Evolutionary conservation across 495 filamentous ascomycete genomes (phyloP), one percentile per base, ranked within the genome.

Genomic region (Penicillium cosmopolitanum): DNA sequence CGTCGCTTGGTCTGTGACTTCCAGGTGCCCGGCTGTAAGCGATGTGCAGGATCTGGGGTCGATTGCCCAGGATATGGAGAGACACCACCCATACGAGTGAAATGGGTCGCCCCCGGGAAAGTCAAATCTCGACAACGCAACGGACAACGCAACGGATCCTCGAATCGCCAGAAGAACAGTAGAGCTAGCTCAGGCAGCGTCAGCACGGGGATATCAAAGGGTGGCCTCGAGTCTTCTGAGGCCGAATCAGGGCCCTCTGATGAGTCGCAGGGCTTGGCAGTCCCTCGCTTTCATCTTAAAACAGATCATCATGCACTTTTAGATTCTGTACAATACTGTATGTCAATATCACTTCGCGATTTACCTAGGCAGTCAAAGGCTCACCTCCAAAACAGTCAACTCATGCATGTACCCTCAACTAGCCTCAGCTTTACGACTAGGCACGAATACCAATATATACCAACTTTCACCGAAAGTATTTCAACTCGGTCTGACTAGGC

Each of bases 1-100:
- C 70, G 73, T 11, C 62, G 71, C 10, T 54, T 73, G 4, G 70
- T 75, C 1, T 77, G 75, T 40, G 75, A 76, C 46, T 66, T 66
- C 40, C 51, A 56, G 7, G 50, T 28, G 19, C 68, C 70, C 15
- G 57, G 36, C 5, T 71, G 68, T 43, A 68, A 57, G n/a, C 58
- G 70, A 44, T 73, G 68, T 36, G 51, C 57, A 36, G 23, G 40
- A n/a, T 57, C 61, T 2, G 66, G 66, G 8, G 53, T 65, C 36
- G 21, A 56, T 38, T 73, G 70, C 43, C 70, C 68, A 0, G 70
- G 70, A 34, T 73, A 73, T 46, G 33, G 54, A n/a, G 56, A 61
- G 10, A 56, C 57, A 50, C 25, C 52, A 34, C 57, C 51, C 12
- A n/a, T 53, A 4, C 23, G 57, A 38, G 36, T 60, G 51, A 71